Evolutionary conservation across 305 asterid species (phyloP).

Genomic region (Fraxinus sp.): DNA sequence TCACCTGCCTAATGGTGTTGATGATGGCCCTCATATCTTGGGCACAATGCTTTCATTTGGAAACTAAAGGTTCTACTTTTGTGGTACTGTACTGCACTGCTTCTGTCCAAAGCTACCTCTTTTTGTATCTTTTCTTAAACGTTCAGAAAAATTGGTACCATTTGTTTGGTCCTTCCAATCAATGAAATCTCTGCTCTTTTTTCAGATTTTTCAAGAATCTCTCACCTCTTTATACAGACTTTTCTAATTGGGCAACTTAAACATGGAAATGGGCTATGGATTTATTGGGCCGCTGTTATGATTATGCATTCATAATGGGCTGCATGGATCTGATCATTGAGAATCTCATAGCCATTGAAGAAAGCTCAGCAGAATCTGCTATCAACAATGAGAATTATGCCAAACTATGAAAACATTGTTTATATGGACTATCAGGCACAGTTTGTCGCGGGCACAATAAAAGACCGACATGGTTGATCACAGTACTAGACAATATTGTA

Average conservation of each 20-base stretch:
- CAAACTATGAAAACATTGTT: background rate
- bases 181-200: background rate
- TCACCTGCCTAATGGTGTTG: background rate
- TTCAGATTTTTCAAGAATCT: background rate
- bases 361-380: background rate
- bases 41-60: background rate
- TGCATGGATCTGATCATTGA: background rate
- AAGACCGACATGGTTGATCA: background rate
- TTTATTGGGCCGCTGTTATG: background rate
- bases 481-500: background rate
- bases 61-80: background rate
- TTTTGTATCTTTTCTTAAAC: background rate
- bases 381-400: background rate
- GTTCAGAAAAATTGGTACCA: background rate
- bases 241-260: background rate
- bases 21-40: background rate
- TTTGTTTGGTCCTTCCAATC: background rate
- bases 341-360: background rate
- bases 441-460: background rate
- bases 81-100: background rate
- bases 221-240: background rate
- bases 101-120: background rate
- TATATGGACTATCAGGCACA: background rate
- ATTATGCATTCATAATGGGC: background rate
- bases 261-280: conserved; percentile 21